A percentile compares a stretch with the other conserved stretches of the same genome.
Conservation (phyloP, 2,329 filamentous ascomycete species). For the Stachybotrys echinatus region DNA sequence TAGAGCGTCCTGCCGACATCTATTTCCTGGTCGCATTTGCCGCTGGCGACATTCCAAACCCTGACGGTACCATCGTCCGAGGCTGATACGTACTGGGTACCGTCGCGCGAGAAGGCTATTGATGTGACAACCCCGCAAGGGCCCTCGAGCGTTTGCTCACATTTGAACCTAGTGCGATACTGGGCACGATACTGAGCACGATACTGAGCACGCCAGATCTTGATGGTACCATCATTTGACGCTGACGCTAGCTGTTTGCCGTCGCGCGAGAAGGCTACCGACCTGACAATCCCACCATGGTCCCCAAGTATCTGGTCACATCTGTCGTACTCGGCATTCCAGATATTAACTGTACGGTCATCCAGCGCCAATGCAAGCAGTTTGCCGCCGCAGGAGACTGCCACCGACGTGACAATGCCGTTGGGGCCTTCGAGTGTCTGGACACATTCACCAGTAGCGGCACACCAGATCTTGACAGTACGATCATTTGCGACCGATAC, state of each 20-base stretch:
- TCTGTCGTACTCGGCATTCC: not conserved
- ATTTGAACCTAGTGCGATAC: not conserved
- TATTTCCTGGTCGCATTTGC: not conserved
- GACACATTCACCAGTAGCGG: not conserved
- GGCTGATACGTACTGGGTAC: not conserved
- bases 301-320: not conserved
- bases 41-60: not conserved
- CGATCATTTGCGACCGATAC: not conserved
- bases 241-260: constrained; percentile 2
- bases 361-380: not conserved
- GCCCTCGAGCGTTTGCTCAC: not conserved
- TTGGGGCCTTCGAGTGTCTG: not conserved
- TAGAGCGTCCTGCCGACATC: not conserved
- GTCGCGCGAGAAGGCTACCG: constrained; percentile 6
- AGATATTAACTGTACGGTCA: not conserved
- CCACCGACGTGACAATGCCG: not conserved
- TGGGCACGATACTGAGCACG: not conserved
- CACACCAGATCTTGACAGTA: not conserved
- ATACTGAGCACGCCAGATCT: not conserved
- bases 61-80: constrained; percentile 1
- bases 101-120: constrained; percentile 2
- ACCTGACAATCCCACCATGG: not conserved
- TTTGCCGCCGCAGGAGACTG: not conserved
- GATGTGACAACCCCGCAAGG: not conserved
- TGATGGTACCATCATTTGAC: not conserved